Conservation (phyloP, 148 eudicot genomes). For the Vaccinium vitisidaea region DNA sequence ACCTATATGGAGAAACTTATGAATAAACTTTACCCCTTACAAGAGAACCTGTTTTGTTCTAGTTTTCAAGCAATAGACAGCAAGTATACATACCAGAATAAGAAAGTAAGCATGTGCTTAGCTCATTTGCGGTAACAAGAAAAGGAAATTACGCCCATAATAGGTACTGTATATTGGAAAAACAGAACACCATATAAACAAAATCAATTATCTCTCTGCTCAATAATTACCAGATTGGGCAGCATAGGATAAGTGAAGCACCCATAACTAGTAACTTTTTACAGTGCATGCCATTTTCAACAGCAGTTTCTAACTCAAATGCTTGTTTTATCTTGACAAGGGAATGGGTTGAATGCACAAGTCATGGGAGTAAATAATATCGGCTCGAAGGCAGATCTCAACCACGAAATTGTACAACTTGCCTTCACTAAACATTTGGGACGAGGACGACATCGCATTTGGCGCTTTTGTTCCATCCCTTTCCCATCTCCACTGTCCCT, state of each 20-base stretch:
- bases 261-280: not conserved
- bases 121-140: not conserved
- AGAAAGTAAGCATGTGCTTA: not conserved
- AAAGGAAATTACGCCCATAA: not conserved
- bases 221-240: slow-evolving; percentile 5
- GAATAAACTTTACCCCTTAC: not conserved
- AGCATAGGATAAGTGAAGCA: not conserved
- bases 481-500: slow-evolving; percentile 48
- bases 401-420: slow-evolving; percentile 1
- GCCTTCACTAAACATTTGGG: slow-evolving; percentile 45
- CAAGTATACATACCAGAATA: not conserved
- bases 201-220: not conserved
- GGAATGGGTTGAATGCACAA: not conserved
- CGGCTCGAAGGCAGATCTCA: not conserved
- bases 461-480: slow-evolving; percentile 39
- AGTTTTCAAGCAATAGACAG: too few species aligned
- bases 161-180: not conserved
- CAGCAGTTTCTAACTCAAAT: not conserved
- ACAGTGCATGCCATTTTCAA: not conserved
- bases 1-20: not conserved
- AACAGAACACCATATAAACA: not conserved
- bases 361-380: not conserved
- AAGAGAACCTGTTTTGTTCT: not conserved
- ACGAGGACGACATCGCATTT: slow-evolving; percentile 38
- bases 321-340: not conserved